Evolutionary conservation across 2,329 filamentous ascomycete species (phyloP), one percentile per base, ranked within the genome.

Genomic region (Fusarium concolor): DNA sequence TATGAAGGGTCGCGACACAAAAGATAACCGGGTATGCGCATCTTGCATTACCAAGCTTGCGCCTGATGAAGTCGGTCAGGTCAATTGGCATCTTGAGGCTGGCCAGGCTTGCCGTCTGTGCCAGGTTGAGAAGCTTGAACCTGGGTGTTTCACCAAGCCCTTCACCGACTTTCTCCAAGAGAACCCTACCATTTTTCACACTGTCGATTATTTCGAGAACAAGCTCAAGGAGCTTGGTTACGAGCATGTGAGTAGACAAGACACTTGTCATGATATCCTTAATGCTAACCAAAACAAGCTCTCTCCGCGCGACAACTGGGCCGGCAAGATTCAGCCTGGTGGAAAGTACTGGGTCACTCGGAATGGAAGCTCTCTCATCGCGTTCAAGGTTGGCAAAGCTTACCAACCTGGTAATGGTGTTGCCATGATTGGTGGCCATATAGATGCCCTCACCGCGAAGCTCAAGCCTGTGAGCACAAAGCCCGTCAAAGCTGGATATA

Each of bases 141-240:
- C 89, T 6, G 89, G 89, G 74, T 85, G 84, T 61, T 97, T 94
- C 78, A 92, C 92, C 10, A 85, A 93, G 79, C 93, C 94, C 1
- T 97, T 97, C 78, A 90, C 91, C 77, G 86, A 93, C 52, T 98
- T 97, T 77, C 87, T 98, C 82, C 92, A 89, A 43, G 86, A 92
- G 65, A 97, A 97, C 76, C 96, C 96, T 1, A 98, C 96, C 10
- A 88, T 97, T 45, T 99, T 97, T 79, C 96, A 99, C 75, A 89
- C 93, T 2, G 94, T 97, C 28, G 87, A 89, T 59, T 88, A 93
- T 72, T 93, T 97, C 77, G 89, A 90, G 74, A 83, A 85, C 58
- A 90, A 94, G 74, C 86, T 97, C 46, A 83, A 86, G 65, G 85
- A 87, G 38, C 84, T 88, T 37, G 95, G 93, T 43, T 99, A 92